These are phyloP conservation scores for Ophiostoma ips DNA, from an alignment of 2,329 filamentous ascomycete genomes.

Conservation along the genomic window DNA sequence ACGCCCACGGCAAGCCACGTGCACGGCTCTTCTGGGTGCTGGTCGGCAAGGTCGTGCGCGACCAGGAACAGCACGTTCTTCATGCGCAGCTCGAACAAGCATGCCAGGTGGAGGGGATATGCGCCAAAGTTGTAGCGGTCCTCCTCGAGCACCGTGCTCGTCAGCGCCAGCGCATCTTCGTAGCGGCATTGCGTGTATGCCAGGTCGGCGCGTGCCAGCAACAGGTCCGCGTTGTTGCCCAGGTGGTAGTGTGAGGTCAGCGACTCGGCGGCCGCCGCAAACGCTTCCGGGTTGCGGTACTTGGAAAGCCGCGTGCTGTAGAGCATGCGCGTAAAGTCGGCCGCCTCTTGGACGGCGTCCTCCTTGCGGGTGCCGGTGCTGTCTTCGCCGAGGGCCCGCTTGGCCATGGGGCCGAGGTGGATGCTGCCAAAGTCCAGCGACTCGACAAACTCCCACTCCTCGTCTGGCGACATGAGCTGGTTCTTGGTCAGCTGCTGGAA, in stretches of 20 bases:
- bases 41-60: constrained; percentile 82
- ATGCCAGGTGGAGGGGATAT: constrained; percentile 83
- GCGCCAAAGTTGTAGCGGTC: constrained; percentile 84
- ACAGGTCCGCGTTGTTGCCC: constrained; percentile 71
- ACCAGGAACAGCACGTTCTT: constrained; percentile 86
- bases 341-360: constrained; percentile 59
- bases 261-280: constrained; percentile 75
- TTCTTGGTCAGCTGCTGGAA: constrained; percentile 98
- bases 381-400: constrained; percentile 29
- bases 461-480: constrained; percentile 73
- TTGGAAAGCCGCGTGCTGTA: constrained; percentile 94
- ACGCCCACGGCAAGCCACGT: constrained; percentile 90
- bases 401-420: constrained; percentile 42
- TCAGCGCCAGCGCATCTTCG: constrained; percentile 71
- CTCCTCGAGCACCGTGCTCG: constrained; percentile 63
- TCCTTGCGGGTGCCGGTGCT: neutral
- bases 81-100: constrained; percentile 72
- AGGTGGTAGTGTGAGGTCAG: constrained; percentile 90
- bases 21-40: constrained; percentile 78
- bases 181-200: constrained; percentile 93
- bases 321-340: constrained; percentile 87
- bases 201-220: constrained; percentile 79
- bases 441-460: constrained; percentile 81
- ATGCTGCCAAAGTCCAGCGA: constrained; percentile 84
- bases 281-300: constrained; percentile 74